Percentiles rank a stretch among this genome's conserved stretches.
Conservation (phyloP, 2,329 filamentous ascomycete genomes). For the Lasiodiplodia gonubiensis region DNA sequence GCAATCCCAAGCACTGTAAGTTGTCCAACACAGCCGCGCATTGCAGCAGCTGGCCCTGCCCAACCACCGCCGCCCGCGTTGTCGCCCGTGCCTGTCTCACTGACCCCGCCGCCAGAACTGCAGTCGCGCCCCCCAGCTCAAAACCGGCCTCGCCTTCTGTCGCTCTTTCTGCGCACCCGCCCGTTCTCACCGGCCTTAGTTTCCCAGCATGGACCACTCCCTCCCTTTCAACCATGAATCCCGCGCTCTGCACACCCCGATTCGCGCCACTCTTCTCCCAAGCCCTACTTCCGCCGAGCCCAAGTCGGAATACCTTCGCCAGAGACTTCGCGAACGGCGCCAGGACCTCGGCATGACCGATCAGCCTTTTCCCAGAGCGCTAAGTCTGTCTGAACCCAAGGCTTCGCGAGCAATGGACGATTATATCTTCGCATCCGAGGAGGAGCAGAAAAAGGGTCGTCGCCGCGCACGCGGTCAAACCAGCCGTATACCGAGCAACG, state of each 20-base stretch:
- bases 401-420: conserved; percentile 13
- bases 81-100: conserved; percentile 16
- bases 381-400: conserved; percentile 16
- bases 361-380: background rate
- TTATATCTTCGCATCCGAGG: conserved; percentile 28
- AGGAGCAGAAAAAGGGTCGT: background rate
- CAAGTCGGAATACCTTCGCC: conserved; percentile 24
- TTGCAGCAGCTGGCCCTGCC: conserved; percentile 9
- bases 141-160: conserved; percentile 6
- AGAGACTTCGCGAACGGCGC: conserved; percentile 23
- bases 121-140: conserved; percentile 8
- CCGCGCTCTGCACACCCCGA: conserved; percentile 5
- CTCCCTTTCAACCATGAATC: background rate
- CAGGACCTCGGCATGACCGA: conserved; percentile 18
- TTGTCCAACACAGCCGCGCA: conserved; percentile 23
- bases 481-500: conserved; percentile 1
- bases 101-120: conserved; percentile 14
- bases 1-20: conserved; percentile 8
- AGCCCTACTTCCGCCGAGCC: conserved; percentile 6
- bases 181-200: background rate
- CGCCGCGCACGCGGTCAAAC: background rate
- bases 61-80: conserved; percentile 20
- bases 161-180: background rate
- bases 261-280: background rate
- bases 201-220: conserved; percentile 5